Conservation (phyloP, 352 stramenopile genomes). For the Phytophthora melonis region DNA sequence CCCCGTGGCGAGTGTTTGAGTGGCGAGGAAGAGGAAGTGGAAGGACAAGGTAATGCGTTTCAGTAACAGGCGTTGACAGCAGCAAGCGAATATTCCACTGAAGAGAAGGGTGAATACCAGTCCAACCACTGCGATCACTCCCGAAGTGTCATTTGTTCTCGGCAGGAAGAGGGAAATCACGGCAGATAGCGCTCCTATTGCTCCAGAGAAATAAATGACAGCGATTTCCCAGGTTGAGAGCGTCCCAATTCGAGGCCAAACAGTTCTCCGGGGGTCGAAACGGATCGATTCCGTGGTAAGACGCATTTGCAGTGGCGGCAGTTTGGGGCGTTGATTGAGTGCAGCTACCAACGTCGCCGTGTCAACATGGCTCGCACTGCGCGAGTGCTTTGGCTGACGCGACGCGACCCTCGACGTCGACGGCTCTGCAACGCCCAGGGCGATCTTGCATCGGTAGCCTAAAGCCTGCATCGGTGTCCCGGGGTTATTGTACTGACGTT, state of each 20-base stretch:
- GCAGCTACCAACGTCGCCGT: background rate
- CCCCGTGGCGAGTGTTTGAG: background rate
- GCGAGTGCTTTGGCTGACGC: background rate
- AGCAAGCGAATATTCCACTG: conserved; percentile 7
- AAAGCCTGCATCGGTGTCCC: background rate
- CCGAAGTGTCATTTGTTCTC: background rate
- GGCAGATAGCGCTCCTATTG: background rate
- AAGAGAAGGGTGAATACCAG: background rate
- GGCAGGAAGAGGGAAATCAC: background rate
- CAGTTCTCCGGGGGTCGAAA: conserved; percentile 10
- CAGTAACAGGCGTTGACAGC: conserved; percentile 20
- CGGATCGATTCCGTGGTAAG: conserved; percentile 1
- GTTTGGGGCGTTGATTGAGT: background rate
- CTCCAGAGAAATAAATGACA: background rate
- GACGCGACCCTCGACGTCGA: background rate
- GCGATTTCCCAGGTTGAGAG: background rate
- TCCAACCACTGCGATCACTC: background rate
- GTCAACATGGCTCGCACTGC: background rate
- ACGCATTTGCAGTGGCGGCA: conserved; percentile 10
- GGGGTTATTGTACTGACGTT: background rate
- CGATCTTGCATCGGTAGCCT: conserved; percentile 16
- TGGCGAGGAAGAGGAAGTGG: conserved; percentile 10
- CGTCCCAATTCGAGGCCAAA: conserved; percentile 22
- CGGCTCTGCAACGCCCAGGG: background rate
- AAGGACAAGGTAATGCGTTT: conserved; percentile 14